Base-by-base conservation (phyloP, 2,329 filamentous ascomycete species). In the Nemania bipapillata region DNA sequence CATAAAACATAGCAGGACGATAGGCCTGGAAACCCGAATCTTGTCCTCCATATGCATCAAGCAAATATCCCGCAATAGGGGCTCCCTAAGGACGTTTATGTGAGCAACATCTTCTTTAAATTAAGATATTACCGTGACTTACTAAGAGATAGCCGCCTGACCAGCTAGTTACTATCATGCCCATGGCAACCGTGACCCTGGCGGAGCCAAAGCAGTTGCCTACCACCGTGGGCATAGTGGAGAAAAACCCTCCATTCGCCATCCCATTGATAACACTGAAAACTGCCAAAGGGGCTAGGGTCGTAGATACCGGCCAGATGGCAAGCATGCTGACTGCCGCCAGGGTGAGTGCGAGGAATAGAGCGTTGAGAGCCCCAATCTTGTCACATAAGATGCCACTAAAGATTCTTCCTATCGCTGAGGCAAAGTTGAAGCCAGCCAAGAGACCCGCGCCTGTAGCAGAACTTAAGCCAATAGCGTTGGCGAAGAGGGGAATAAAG, bases 191-290 rank as follows among this genome's bases (percentile, higher is more conserved):
- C 3, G 84, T 81, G 42, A 88, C 83, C 3, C 85, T 80, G 0
- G 82, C 83, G 3, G 83, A 86, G 1, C 87, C 88, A 78, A 89
- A 89, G 0, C 88, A 83, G 70, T 84, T 87, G 0, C 86, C 84
- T 0, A 90, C 85, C 1, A 88, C 87, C 0, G 88, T 90, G 0
- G 89, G 89, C 82, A 90, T 89, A 0, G 86, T 86, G 0, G 86
- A 84, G 73, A 91, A 90, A 79, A 90, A 90, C 0, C 85, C 87
- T 0, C 89, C 89, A 72, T 90, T 90, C 4, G 85, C 83, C 42
- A 84, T 78, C 0, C 89, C 89, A 70, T 90, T 90, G 24, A 90
- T 78, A 5, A 89, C 79, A 8, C 86, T 86, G 73, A 91, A 91
- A 0, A 84, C 77, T 17, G 86, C 78, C 30, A 90, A 74, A 0